phyloP scores from a whole-genome alignment of 208 protist species.

The Trypanosoma lewisi region DNA sequence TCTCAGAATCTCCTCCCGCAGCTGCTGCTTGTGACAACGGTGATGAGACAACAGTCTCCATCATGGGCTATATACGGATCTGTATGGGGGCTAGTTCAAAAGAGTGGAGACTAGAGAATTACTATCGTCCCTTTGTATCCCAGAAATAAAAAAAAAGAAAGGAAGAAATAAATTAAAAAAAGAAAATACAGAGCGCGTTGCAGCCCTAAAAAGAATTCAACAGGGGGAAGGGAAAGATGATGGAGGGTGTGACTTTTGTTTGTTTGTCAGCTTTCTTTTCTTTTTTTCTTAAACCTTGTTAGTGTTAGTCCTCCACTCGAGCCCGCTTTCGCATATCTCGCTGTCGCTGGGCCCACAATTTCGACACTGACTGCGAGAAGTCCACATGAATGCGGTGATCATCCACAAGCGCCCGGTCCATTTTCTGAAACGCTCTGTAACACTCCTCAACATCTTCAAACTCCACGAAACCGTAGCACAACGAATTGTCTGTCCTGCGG shows the following conservation, averaged over 20 bases:
- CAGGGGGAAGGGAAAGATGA: not conserved
- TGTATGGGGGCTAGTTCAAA: too few relatives aligned
- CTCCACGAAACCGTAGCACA: slow-evolving; percentile 99
- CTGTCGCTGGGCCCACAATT: slow-evolving; percentile 75
- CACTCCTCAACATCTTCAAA: slow-evolving; percentile 92
- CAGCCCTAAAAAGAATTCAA: too few relatives aligned
- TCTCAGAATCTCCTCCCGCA: not conserved
- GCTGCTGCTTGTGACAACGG: not conserved
- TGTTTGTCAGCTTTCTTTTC: not conserved
- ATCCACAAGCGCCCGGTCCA: slow-evolving; percentile 98
- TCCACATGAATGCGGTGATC: slow-evolving; percentile 98
- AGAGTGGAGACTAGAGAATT: too few relatives aligned
- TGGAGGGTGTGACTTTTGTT: not conserved
- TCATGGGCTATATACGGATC: not conserved
- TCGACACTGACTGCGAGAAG: slow-evolving; percentile 96
- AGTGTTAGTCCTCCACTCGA: slow-evolving; percentile 1
- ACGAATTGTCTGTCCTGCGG: slow-evolving; percentile 61
- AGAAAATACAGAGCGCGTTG: not conserved
- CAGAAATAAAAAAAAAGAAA: not conserved
- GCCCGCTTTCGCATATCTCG: slow-evolving; percentile 49
- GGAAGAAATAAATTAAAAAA: not conserved
- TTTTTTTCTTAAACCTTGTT: slow-evolving; percentile 11
- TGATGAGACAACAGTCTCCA: not conserved
- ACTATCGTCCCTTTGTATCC: too few relatives aligned
- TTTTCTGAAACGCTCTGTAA: slow-evolving; percentile 94